Evolutionary conservation across 2,329 filamentous ascomycete species (phyloP).

Genomic region (Periconia sp.): DNA sequence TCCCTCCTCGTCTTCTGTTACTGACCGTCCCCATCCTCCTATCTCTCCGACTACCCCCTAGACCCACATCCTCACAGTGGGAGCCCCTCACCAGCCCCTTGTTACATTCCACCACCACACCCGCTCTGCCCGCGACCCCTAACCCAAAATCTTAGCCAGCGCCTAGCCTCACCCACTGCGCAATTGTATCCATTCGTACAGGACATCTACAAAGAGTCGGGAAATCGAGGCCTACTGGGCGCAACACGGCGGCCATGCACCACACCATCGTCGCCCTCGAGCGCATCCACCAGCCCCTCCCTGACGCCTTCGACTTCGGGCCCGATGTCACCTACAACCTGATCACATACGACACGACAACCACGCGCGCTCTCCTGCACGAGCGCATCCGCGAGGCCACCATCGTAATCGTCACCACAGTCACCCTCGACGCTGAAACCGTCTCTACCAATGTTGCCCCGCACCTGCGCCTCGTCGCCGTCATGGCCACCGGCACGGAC

Average conservation of each 20-base stretch:
- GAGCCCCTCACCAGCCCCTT: too few relatives aligned
- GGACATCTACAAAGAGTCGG: not conserved
- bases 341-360: slow-evolving; percentile 41
- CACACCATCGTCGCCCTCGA: slow-evolving; percentile 54
- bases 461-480: slow-evolving; percentile 47
- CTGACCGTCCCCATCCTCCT: not conserved
- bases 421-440: slow-evolving; percentile 45
- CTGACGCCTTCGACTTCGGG: slow-evolving; percentile 44
- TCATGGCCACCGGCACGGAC: slow-evolving; percentile 52
- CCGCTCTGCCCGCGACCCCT: not conserved
- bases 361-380: slow-evolving; percentile 33
- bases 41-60: not conserved
- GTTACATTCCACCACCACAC: not conserved
- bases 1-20: not conserved
- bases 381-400: slow-evolving; percentile 50
- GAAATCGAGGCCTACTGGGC: too few relatives aligned
- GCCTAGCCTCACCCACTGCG: too few relatives aligned
- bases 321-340: slow-evolving; percentile 40
- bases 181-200: not conserved
- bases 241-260: slow-evolving; percentile 24
- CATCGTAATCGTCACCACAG: slow-evolving; percentile 48
- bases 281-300: slow-evolving; percentile 44
- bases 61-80: not conserved
- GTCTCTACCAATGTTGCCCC: slow-evolving; percentile 43
- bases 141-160: too few relatives aligned